phyloP scores from a whole-genome alignment of 768 basidiomycete species.

The Suillus hirtellus region DNA sequence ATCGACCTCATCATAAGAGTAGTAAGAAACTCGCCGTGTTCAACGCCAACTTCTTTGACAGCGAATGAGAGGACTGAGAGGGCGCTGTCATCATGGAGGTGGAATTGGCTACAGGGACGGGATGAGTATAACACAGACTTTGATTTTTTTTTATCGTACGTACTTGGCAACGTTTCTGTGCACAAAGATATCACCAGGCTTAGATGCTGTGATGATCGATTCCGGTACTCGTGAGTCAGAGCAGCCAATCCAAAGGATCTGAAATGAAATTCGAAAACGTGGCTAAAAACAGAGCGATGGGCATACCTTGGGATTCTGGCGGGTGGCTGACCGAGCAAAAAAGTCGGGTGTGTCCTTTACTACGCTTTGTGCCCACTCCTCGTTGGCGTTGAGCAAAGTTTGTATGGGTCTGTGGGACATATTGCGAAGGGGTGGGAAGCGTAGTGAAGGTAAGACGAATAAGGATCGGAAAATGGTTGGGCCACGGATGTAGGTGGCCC shows the following conservation, averaged over 20 bases:
- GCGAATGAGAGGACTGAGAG: constrained; percentile 76
- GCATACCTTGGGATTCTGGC: constrained; percentile 67
- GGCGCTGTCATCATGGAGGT: constrained; percentile 67
- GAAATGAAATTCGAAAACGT: not conserved
- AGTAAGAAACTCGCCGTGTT: constrained; percentile 65
- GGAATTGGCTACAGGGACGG: constrained; percentile 60
- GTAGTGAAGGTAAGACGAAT: not conserved
- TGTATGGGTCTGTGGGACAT: not conserved
- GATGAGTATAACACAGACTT: not conserved
- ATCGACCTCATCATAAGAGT: constrained; percentile 32
- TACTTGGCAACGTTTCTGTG: constrained; percentile 91
- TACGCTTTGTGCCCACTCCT: constrained; percentile 69
- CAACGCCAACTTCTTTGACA: constrained; percentile 64
- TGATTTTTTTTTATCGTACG: constrained; percentile 22
- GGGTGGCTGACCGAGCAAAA: constrained; percentile 58
- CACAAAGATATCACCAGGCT: constrained; percentile 86
- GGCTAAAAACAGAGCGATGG: not conserved
- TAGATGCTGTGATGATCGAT: constrained; percentile 66
- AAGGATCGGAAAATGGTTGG: not conserved
- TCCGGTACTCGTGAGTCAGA: constrained; percentile 90
- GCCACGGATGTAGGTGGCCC: not conserved
- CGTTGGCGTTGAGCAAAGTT: constrained; percentile 50
- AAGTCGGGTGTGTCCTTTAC: constrained; percentile 57
- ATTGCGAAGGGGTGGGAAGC: not conserved
- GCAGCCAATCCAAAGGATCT: constrained; percentile 85